Evolutionary conservation across 2,329 filamentous ascomycete genomes (phyloP), one percentile per base, ranked within the genome.

Genomic region (Stemphylium vesicarium): DNA sequence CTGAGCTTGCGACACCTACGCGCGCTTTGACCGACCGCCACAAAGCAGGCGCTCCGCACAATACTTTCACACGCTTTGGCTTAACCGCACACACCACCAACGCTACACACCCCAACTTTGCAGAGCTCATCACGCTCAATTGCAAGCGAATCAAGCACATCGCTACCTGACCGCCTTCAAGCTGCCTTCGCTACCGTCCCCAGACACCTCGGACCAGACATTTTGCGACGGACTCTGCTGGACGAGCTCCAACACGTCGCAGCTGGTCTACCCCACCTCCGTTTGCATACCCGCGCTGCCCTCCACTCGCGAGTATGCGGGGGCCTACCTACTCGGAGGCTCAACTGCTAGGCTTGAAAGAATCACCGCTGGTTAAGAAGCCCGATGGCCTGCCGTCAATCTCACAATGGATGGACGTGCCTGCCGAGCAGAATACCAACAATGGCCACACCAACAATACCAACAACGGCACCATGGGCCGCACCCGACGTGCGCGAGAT

Each of bases 391-490:
- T 97, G 40, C 93, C 92, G 62, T 89, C 92, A 22, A 85, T 89
- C 60, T 92, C 96, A 79, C 91, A 96, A 81, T 98, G 93, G 93
- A 96, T 97, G 92, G 92, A 94, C 90, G 96, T 67, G 39, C 64
- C 70, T 16, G 54, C 62, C 22, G 72, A 74, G 20, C 66, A 70
- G 31, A 67, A 39, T 33, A 54, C 52, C 50, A 66, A 56, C 52
- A 69, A 66, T 61, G 68, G 57, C 55, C 65, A 63, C 39, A 44
- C 60, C 43, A 66, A 57, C 40, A 65, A 53, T 43, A 68, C 65
- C 59, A 67, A 57, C 37, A 66, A 64, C 29, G 60, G 60, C 51
- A 65, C 55, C 55, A 65, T 53, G 54, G 68, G 62, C 58, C 70
- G 56, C 44, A 65, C 47, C 52, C 70, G 56, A 55, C 64, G 60